Evolutionary conservation across 192 early-diverging fungal species (phyloP), one percentile per base, ranked within the genome.

Genomic region (Physocladia obscura): DNA sequence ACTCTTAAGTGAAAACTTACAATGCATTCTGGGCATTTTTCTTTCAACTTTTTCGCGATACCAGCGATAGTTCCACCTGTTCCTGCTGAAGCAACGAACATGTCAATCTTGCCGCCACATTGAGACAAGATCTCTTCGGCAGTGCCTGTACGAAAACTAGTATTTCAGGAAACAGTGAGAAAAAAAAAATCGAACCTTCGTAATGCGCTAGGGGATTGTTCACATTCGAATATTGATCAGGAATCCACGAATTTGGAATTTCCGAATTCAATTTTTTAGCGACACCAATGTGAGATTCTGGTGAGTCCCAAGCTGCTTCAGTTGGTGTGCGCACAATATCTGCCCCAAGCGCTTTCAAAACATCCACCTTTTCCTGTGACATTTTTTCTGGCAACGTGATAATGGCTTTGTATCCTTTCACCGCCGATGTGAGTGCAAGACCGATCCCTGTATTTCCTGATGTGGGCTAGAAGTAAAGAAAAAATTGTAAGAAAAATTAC

Each of bases 371-470:
- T 79, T 99, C 97, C 81, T 97, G 91, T 55, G 90, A 93, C 97
- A 99, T 99, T 78, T 99, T 99, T 79, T 99, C 97, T 27, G 97
- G 97, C 27, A 99, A 84, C 13, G 97, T 99, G 67, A 99, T 99
- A 74, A 99, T 96, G 71, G 91, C 89, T 67, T 91, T 87, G 84
- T 99, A 99, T 32, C 97, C 97, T 83, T 97, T 99, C 52, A 99
- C 93, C n/a, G 97, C 96, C 48, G 92, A 94, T 60, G 95, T 88
- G 37, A 99, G 80, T 49, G 97, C 97, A 49, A 99, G 86, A 49
- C 97, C 97, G 74, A 99, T 99, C 67, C 97, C 97, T 31, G 97
- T 99, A 84, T 99, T 99, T 73, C 97, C 97, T 27, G 95, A 97
- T 26, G 97, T 99, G 40, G 97, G 94, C 80, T 79, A 48, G 3